Conservation (phyloP, 768 basidiomycete genomes). For the Rhodocollybia butyracea region DNA sequence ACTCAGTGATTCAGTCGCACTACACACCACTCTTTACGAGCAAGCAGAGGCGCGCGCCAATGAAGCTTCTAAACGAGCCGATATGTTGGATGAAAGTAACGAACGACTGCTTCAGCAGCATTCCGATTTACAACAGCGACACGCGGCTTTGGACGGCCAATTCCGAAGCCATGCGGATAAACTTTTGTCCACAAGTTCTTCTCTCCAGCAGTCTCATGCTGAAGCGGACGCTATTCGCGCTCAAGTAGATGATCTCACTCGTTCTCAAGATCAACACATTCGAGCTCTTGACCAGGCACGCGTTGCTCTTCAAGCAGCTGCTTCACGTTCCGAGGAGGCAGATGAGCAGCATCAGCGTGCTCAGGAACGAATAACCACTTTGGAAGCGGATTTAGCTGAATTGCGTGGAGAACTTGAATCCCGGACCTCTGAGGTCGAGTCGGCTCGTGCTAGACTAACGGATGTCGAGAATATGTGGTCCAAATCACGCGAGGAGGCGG, state of each 20-base stretch:
- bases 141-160: constrained; percentile 55
- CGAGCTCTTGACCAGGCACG: constrained; percentile 86
- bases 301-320: constrained; percentile 69
- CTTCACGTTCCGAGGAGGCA: constrained; percentile 74
- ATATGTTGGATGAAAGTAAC: constrained; percentile 67
- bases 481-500: constrained; percentile 90
- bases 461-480: constrained; percentile 91
- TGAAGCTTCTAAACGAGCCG: constrained; percentile 75
- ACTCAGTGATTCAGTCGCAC: constrained; percentile 65
- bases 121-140: constrained; percentile 64
- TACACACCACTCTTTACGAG: constrained; percentile 74
- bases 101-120: constrained; percentile 61
- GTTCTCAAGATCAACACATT: constrained; percentile 79
- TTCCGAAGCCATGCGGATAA: constrained; percentile 77
- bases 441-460: constrained; percentile 57
- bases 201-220: constrained; percentile 74
- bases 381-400: constrained; percentile 78
- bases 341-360: constrained; percentile 71
- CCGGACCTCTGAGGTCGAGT: constrained; percentile 69
- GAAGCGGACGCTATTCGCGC: constrained; percentile 63
- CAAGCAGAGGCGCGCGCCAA: constrained; percentile 76
- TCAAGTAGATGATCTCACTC: constrained; percentile 69
- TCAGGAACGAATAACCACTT: constrained; percentile 59
- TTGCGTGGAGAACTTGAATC: constrained; percentile 80
- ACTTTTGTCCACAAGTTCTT: constrained; percentile 68